Evolutionary conservation across 176 grass and related monocot species (phyloP).

Genomic region (Oryza rufipogon): DNA sequence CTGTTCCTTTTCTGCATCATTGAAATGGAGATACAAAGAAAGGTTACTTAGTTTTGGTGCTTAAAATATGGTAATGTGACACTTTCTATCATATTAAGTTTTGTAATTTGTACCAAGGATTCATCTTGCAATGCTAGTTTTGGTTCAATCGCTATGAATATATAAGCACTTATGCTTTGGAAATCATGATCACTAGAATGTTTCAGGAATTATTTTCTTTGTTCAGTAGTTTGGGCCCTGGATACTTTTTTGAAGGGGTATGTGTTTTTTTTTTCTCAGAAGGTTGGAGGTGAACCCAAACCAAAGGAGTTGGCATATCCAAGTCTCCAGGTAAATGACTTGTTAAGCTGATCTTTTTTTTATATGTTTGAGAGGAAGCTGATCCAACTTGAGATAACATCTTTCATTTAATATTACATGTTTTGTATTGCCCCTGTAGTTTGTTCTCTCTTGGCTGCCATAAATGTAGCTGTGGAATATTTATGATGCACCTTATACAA

Average conservation of each 20-base stretch:
- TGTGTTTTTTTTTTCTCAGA: conserved; percentile 52
- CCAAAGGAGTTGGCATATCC: conserved; percentile 58
- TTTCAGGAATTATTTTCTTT: not conserved
- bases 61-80: not conserved
- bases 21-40: conserved; percentile 12
- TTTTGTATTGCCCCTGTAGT: conserved; percentile 22
- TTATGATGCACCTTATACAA: not conserved
- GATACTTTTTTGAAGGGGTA: not conserved
- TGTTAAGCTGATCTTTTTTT: not conserved
- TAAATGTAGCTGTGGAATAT: not conserved
- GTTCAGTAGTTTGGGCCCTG: not conserved
- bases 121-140: conserved; percentile 5
- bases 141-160: not conserved
- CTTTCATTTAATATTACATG: not conserved
- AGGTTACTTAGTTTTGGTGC: not conserved
- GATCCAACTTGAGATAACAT: not conserved
- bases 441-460: not conserved
- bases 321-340: conserved; percentile 70
- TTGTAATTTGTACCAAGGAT: not conserved
- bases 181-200: not conserved
- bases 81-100: not conserved
- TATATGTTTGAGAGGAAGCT: not conserved
- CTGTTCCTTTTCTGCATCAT: not conserved
- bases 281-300: conserved; percentile 54
- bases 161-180: not conserved